A percentile compares a stretch with the other conserved stretches of the same genome.
Evolutionary conservation across 1,139 yeast species (phyloP).

Genomic region (Lodderomyces parapsilosis): DNA sequence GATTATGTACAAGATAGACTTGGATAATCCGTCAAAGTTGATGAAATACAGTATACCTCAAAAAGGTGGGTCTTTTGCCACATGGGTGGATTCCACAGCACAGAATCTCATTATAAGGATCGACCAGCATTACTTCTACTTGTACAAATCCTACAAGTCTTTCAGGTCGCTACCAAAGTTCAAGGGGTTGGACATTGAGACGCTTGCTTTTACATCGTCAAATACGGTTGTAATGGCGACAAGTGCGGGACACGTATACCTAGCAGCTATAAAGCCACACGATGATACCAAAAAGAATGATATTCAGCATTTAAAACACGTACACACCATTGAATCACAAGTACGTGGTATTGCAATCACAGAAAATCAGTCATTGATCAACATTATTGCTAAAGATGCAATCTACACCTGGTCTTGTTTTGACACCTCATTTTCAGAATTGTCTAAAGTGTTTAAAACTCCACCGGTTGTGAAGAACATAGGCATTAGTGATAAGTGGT

Average conservation of each 20-base stretch:
- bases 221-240: constrained; percentile 31
- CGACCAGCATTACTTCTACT: constrained; percentile 25
- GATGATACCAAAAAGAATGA: constrained; percentile 36
- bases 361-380: constrained; percentile 24
- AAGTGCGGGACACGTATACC: constrained; percentile 28
- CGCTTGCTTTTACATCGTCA: constrained; percentile 24
- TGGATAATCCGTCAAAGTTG: constrained; percentile 38
- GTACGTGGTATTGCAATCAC: constrained; percentile 23
- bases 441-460: constrained; percentile 29
- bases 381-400: constrained; percentile 19
- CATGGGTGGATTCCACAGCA: constrained; percentile 45
- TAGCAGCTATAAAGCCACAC: constrained; percentile 29
- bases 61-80: constrained; percentile 19
- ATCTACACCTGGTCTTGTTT: constrained; percentile 37
- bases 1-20: constrained; percentile 31
- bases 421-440: constrained; percentile 29
- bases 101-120: constrained; percentile 33
- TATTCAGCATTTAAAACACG: constrained; percentile 28
- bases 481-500: constrained; percentile 1
- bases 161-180: constrained; percentile 35
- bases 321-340: constrained; percentile 19
- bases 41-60: constrained; percentile 26
- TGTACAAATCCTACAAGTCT: constrained; percentile 28
- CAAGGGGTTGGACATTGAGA: constrained; percentile 27
- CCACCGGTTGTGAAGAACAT: constrained; percentile 15